phyloP scores from a whole-genome alignment of 1,284 basidiomycete genomes.

The Inonotus hispidus region DNA sequence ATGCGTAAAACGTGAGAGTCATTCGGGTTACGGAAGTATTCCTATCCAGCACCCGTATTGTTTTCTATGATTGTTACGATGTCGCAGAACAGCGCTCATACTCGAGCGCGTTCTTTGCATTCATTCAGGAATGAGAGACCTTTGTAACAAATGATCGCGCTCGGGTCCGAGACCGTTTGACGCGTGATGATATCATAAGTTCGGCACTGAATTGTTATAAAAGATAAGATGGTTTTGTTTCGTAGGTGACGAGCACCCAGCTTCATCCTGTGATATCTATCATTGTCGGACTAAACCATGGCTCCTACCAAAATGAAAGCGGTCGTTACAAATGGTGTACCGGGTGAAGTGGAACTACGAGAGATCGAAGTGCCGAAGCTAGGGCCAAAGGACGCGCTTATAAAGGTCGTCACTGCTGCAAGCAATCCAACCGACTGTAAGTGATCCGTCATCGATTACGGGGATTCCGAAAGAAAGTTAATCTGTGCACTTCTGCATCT shows the following conservation, averaged over 20 bases:
- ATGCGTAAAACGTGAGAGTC: slow-evolving; percentile 22
- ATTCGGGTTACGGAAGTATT: slow-evolving; percentile 26
- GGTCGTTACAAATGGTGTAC: slow-evolving; percentile 22
- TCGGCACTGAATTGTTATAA: too few species aligned
- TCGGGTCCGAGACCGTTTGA: too few species aligned
- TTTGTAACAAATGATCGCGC: too few species aligned
- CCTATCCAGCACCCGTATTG: too few species aligned
- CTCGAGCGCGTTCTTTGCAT: too few species aligned
- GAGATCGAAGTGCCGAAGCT: slow-evolving; percentile 24
- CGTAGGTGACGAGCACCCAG: too few species aligned
- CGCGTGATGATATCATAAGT: too few species aligned
- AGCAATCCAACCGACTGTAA: slow-evolving; percentile 31
- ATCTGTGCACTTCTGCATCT: neutral
- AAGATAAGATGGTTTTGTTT: too few species aligned
- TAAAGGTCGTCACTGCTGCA: slow-evolving; percentile 28
- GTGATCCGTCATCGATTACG: neutral
- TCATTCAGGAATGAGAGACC: too few species aligned
- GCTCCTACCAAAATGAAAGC: slow-evolving; percentile 22
- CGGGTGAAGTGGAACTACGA: slow-evolving; percentile 24
- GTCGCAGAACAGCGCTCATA: too few species aligned
- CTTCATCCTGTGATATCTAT: too few species aligned
- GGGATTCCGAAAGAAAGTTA: neutral
- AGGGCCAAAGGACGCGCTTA: slow-evolving; percentile 26
- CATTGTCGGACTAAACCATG: neutral
- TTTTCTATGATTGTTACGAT: too few species aligned